Evolutionary conservation across 345 rosid species (phyloP), one percentile per base, ranked within the genome.

Genomic region (Lepidium didymum): DNA sequence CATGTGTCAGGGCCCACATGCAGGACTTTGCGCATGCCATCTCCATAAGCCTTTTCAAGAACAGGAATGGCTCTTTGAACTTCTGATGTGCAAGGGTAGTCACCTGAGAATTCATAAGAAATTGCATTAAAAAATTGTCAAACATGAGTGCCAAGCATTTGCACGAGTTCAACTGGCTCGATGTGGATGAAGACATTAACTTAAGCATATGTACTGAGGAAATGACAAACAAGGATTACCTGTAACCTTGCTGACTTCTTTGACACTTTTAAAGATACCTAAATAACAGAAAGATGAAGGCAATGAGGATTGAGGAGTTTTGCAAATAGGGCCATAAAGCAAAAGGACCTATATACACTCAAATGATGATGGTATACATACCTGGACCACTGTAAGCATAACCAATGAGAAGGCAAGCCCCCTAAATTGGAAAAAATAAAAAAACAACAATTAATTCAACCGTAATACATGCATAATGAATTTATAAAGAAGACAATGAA

Each of bases 1-100:
- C 99, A 95, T 56, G 97, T 76, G 53, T 95, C 96, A 44, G 99
- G 99, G 42, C 99, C 99, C 21, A 95, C 82, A 27, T 95, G 97
- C 82, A 95, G 75, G 64, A 95, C 96, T 77, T 87, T 91, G 70
- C 43, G 93, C 97, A 95, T 95, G 71, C 81, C 78, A 66, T 91
- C 97, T 58, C 97, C 96, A 62, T 91, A 91, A 29, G 90, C 96
- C 75, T 84, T 89, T 77, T 84, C 86, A 62, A 95, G 78, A 40
- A 85, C 64, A 57, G 97, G 96, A 54, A 89, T 72, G 19, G 90
- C 96, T 83, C 85, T 79, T 56, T 87, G 97, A 29, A 89, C 85
- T 82, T 91, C 99, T 60, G 68, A 52, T 6, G 96, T 86, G 84
- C 97, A 95, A 61, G 90, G 82, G 77, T 65, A 83, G 77, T 85